These are phyloP conservation scores for Pyronema domesticum DNA, from an alignment of 495 filamentous ascomycete species.

Conservation along the genomic window DNA sequence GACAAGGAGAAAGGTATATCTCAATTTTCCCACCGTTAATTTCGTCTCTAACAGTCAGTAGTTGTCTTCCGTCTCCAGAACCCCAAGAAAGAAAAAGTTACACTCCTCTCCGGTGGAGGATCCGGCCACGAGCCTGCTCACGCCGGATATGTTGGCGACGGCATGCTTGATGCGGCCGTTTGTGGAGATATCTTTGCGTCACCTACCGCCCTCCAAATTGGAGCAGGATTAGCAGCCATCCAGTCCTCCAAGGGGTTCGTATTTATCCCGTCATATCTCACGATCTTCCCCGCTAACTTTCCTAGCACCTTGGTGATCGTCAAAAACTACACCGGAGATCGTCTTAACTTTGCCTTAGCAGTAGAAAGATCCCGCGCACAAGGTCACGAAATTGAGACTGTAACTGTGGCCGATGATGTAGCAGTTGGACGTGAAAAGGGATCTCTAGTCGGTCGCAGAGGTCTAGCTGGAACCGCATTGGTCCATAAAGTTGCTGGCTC, in stretches of 20 bases:
- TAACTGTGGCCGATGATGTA: constrained; percentile 88
- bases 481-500: constrained; percentile 28
- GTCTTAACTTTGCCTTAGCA: constrained; percentile 87
- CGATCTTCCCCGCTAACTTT: neutral
- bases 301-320: constrained; percentile 41
- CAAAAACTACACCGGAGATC: constrained; percentile 61
- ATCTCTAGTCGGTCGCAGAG: constrained; percentile 80
- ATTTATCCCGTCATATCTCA: neutral
- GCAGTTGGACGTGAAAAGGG: constrained; percentile 67
- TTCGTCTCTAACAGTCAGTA: neutral
- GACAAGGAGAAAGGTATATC: neutral
- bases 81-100: constrained; percentile 36
- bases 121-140: constrained; percentile 89
- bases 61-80: constrained; percentile 24
- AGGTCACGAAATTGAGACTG: constrained; percentile 70
- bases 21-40: neutral
- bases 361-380: constrained; percentile 78
- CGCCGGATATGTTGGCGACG: constrained; percentile 46
- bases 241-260: constrained; percentile 30
- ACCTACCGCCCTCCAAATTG: constrained; percentile 71
- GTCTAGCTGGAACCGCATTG: constrained; percentile 77
- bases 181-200: constrained; percentile 88
- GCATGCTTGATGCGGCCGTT: constrained; percentile 65
- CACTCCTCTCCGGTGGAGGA: constrained; percentile 76
- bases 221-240: constrained; percentile 50